These are phyloP conservation scores for Boletus insuetus DNA, from an alignment of 768 basidiomycete genomes.

Conservation along the genomic window DNA sequence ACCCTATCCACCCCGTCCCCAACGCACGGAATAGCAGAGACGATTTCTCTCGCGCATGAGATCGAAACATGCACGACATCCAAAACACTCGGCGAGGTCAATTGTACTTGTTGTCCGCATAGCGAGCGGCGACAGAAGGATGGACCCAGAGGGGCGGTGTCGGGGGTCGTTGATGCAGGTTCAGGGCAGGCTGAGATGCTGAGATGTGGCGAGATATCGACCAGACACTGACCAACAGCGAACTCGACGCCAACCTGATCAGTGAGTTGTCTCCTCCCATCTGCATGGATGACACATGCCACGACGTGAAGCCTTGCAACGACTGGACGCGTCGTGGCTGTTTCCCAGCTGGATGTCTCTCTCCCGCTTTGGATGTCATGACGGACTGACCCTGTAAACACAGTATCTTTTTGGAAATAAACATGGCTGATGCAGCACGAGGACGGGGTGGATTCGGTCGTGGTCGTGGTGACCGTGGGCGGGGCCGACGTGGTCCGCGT, in stretches of 20 bases:
- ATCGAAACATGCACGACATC: background rate
- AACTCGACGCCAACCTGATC: slow-evolving; percentile 29
- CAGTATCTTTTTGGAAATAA: slow-evolving; percentile 25
- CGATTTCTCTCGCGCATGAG: background rate
- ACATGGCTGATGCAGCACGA: slow-evolving; percentile 89
- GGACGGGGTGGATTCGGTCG: slow-evolving; percentile 91
- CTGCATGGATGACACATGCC: background rate
- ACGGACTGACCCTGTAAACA: slow-evolving; percentile 24
- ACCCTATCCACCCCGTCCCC: background rate
- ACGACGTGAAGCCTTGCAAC: background rate
- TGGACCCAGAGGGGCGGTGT: slow-evolving; percentile 10
- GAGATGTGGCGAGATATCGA: background rate
- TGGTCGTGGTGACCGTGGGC: slow-evolving; percentile 68
- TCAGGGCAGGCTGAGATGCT: slow-evolving; percentile 29
- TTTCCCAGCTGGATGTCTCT: slow-evolving; percentile 49
- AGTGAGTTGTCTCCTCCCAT: slow-evolving; percentile 32
- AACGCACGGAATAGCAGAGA: background rate
- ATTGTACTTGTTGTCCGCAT: background rate
- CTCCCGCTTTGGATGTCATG: slow-evolving; percentile 40
- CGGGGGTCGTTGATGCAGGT: slow-evolving; percentile 17
- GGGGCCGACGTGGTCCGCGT: slow-evolving; percentile 76
- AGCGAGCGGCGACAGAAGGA: background rate
- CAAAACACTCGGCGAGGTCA: no score
- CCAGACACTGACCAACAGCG: slow-evolving; percentile 11
- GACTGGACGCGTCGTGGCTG: background rate